Base-by-base conservation (phyloP, 1,139 yeast species). In the Komagataea norvegica region DNA sequence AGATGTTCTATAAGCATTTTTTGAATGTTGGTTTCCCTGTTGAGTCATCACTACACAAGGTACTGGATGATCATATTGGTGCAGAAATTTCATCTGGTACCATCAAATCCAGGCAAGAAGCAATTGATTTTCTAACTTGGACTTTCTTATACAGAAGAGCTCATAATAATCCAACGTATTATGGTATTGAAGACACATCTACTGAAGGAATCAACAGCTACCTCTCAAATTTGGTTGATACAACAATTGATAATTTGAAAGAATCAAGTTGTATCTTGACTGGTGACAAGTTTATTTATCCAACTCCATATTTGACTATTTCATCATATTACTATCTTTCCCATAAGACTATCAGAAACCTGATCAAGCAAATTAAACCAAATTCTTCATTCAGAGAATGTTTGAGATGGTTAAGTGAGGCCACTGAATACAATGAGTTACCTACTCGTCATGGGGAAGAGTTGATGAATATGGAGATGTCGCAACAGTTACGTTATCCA, bases 391-490 rank as follows among this genome's bases (percentile, higher is more conserved):
- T 87, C 52, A 69, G 85, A 48, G 82, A 84, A 20, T 80, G 91
- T 52, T 65, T 91, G 44, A 71, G 72, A 48, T 72, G 83, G 68
- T 65, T 91, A 35, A 74, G 93, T 33, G 76, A 80, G 44, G 95
- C 97, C 0, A 67, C 81, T 0, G 99, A 91, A 61, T 91, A 87
- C 55, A 89, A 89, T 56, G 97, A 88, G 51, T 64, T 89, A 28
- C 95, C 97, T 3, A 89, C 95, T 1, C 74, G 97, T 49, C 97
- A 91, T 55, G 95, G 96, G 29, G 97, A 91, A 64, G 96, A 89
- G 54, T 67, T 89, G 45, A 82, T 89, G 64, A 91, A 91, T 60
- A 77, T 79, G 67, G 97, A 89, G 55, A 72, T 93, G 75, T 87
- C 96, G 2, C 79, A 78, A 45, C 78, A 79, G 34, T 73, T 88